Evolutionary conservation across 1,139 yeast genomes (phyloP).

Genomic region (Pichia sp.): DNA sequence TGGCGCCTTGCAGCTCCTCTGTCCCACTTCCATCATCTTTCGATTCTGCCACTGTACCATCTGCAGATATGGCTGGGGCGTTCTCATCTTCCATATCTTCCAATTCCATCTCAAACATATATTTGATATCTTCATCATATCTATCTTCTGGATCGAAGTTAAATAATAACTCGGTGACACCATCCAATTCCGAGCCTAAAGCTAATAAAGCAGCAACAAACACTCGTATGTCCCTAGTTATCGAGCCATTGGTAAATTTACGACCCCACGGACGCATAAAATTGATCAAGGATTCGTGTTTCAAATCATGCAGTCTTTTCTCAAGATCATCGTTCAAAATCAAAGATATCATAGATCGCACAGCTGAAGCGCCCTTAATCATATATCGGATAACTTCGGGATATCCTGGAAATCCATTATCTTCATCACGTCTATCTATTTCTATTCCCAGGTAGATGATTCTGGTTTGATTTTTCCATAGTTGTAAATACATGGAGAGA

Average conservation of each 20-base stretch:
- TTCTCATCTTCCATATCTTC: constrained; percentile 27
- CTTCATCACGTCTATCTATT: constrained; percentile 58
- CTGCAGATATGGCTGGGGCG: background rate
- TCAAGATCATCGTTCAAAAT: constrained; percentile 46
- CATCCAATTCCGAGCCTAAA: constrained; percentile 41
- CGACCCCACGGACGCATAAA: constrained; percentile 63
- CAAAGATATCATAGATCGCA: constrained; percentile 58
- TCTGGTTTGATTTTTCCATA: constrained; percentile 64
- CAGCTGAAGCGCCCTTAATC: constrained; percentile 59
- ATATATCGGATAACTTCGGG: constrained; percentile 41
- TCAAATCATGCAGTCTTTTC: constrained; percentile 45
- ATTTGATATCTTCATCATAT: constrained; percentile 68
- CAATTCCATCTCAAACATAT: constrained; percentile 63
- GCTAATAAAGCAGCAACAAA: constrained; percentile 43
- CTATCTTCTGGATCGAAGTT: constrained; percentile 62
- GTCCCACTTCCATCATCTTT: constrained; percentile 29
- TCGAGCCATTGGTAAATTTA: constrained; percentile 51
- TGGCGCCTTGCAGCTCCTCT: background rate
- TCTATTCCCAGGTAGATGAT: constrained; percentile 55
- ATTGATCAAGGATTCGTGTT: constrained; percentile 49
- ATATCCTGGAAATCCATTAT: constrained; percentile 32
- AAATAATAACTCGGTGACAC: constrained; percentile 49
- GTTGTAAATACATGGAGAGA: constrained; percentile 46
- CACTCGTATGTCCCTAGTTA: constrained; percentile 51
- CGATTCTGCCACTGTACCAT: constrained; percentile 18